Conservation (phyloP, 108 stramenopile species). For the Conticribra weissflogii region DNA sequence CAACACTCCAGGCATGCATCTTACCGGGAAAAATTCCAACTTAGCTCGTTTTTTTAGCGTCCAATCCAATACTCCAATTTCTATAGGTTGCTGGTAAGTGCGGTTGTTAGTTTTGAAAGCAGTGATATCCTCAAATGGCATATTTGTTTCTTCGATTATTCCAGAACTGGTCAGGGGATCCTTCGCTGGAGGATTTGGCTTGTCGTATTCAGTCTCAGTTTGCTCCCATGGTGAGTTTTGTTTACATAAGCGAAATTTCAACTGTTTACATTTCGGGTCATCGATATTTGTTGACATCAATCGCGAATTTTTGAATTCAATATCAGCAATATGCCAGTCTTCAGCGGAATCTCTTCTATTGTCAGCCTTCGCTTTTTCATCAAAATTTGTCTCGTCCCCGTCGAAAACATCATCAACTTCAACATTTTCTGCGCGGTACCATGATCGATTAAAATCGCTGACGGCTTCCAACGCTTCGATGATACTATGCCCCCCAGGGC, state of each 20-base stretch:
- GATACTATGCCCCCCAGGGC: slow-evolving; percentile 40
- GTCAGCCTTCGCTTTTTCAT: not conserved
- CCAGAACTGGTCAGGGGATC: no score
- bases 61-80: slow-evolving; percentile 44
- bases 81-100: slow-evolving; percentile 22
- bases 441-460: slow-evolving; percentile 15
- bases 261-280: no score
- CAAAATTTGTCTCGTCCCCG: not conserved
- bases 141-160: slow-evolving; percentile 28
- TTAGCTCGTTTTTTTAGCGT: slow-evolving; percentile 44
- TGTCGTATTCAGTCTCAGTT: slow-evolving; percentile 4
- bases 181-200: no score
- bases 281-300: not conserved
- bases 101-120: not conserved
- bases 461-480: slow-evolving; percentile 28
- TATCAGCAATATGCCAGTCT: slow-evolving; percentile 5
- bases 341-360: not conserved
- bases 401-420: slow-evolving; percentile 5
- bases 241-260: no score
- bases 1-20: slow-evolving; percentile 25
- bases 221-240: not conserved
- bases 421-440: slow-evolving; percentile 8
- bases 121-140: slow-evolving; percentile 1
- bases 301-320: not conserved
- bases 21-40: slow-evolving; percentile 29